These are phyloP conservation scores for Chalciporus pseudorubinellus DNA, from an alignment of 768 basidiomycete species.

Conservation along the genomic window DNA sequence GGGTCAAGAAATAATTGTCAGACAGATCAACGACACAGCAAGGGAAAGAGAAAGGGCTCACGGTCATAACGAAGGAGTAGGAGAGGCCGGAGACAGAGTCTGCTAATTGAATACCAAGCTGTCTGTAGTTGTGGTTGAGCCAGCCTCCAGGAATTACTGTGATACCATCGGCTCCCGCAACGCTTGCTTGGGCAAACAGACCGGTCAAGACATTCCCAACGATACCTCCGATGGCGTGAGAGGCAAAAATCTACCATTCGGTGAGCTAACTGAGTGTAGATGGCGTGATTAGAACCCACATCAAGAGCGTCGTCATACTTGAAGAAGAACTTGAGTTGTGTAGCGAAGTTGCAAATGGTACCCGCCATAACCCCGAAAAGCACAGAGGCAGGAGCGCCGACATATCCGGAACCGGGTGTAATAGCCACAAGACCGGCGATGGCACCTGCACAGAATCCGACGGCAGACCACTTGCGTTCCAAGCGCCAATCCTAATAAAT, in stretches of 20 bases:
- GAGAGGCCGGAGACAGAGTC: constrained; percentile 62
- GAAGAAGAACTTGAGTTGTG: constrained; percentile 83
- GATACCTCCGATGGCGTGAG: constrained; percentile 74
- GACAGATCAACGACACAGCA: not conserved
- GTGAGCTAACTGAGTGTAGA: not conserved
- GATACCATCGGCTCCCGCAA: constrained; percentile 79
- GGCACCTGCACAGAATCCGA: constrained; percentile 95
- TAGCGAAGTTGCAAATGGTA: constrained; percentile 90
- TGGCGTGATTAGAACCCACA: constrained; percentile 39
- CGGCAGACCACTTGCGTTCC: constrained; percentile 89
- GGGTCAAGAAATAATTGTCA: not conserved
- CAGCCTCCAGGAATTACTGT: constrained; percentile 75
- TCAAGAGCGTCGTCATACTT: constrained; percentile 80
- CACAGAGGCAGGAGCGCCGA: constrained; percentile 80
- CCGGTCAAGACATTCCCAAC: constrained; percentile 84
- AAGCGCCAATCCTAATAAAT: constrained; percentile 73
- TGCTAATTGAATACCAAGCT: constrained; percentile 84
- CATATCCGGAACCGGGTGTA: constrained; percentile 81
- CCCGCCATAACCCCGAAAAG: constrained; percentile 84
- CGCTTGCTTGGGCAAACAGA: constrained; percentile 78
- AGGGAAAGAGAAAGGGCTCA: constrained; percentile 34
- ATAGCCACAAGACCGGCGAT: constrained; percentile 89
- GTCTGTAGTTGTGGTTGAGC: constrained; percentile 78
- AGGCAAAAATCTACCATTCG: constrained; percentile 75
- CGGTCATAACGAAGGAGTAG: constrained; percentile 77